Evolutionary conservation across 2,329 filamentous ascomycete genomes (phyloP).

Genomic region (Cladophialophora exuberans): DNA sequence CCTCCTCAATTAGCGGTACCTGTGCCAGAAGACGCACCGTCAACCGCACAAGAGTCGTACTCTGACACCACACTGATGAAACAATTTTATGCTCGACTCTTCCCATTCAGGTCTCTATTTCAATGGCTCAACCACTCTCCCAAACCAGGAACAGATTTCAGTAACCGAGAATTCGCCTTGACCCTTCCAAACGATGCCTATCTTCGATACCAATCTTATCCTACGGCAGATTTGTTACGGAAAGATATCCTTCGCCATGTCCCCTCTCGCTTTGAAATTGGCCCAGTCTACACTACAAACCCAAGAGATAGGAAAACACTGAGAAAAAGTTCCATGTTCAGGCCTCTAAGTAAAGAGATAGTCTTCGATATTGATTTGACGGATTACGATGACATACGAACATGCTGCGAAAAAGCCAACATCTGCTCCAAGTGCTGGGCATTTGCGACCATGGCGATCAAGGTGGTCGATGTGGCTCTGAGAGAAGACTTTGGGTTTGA

Average conservation of each 20-base stretch:
- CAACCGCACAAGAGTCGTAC: conserved; percentile 35
- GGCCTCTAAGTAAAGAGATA: conserved; percentile 86
- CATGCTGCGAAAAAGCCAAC: conserved; percentile 89
- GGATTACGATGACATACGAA: conserved; percentile 95
- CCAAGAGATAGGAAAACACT: conserved; percentile 90
- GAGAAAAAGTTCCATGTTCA: conserved; percentile 78
- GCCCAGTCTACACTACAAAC: conserved; percentile 93
- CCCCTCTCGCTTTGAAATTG: conserved; percentile 95
- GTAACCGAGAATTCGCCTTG: conserved; percentile 92
- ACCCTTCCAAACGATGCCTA: conserved; percentile 92
- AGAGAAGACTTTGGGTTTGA: conserved; percentile 95
- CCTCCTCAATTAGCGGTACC: conserved; percentile 40
- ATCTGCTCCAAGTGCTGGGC: conserved; percentile 95
- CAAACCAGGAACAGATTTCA: conserved; percentile 83
- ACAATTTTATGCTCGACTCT: conserved; percentile 92
- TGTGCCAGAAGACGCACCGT: conserved; percentile 42
- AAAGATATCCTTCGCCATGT: conserved; percentile 89
- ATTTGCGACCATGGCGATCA: conserved; percentile 97
- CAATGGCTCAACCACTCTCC: conserved; percentile 97
- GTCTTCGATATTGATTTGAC: conserved; percentile 99
- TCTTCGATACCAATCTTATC: conserved; percentile 84
- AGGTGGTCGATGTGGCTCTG: conserved; percentile 83
- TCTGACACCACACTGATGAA: conserved; percentile 74
- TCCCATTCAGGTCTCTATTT: conserved; percentile 92
- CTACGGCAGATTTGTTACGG: conserved; percentile 72